Evolutionary conservation across 1,139 yeast genomes (phyloP), one percentile per base, ranked within the genome.

Genomic region (Yarrowia galli): DNA sequence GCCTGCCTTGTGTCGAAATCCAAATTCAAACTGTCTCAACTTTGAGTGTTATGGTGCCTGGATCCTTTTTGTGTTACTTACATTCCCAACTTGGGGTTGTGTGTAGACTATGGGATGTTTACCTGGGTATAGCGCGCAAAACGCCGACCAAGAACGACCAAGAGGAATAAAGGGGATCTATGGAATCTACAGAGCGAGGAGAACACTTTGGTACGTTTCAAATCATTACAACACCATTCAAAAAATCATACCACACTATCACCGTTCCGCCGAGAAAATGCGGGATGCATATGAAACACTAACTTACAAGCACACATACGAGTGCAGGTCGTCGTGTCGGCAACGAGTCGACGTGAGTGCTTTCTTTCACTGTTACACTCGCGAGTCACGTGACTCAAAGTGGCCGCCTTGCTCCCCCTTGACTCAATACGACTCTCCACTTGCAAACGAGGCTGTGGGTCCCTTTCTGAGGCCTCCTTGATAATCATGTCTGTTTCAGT

Each of bases 211-310:
- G 8, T 16, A n/a, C 20, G 20, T 6, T 4, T 40, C n/a, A 7
- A 18, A 5, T 6, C 12, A 3, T n/a, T 7, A n/a, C 10, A 40
- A 3, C 12, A 16, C 20, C 3, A 18, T 16, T 18, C 43, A 40
- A n/a, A 40, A 40, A 3, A 20, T n/a, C 22, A 15, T 20, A 25
- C 36, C 20, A 25, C 35, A 9, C n/a, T 32, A 32, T 18, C 40
- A n/a, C 56, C 56, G 25, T 13, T 49, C 18, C 18, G 45, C 60
- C 60, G 60, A 53, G 60, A 53, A 53, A 53, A 36, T 53, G 20
- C 43, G 16, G n/a, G n/a, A 38, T 38, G 60, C 60, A 53, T 53
- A 53, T 53, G 43, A 36, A 36, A 53, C 60, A 5, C 45, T 53
- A 36, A 36, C 20, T 23, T 46, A 16, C 51, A 7, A n/a, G 32